Evolutionary conservation across 768 basidiomycete species (phyloP).

Genomic region (Boletus sp.): DNA sequence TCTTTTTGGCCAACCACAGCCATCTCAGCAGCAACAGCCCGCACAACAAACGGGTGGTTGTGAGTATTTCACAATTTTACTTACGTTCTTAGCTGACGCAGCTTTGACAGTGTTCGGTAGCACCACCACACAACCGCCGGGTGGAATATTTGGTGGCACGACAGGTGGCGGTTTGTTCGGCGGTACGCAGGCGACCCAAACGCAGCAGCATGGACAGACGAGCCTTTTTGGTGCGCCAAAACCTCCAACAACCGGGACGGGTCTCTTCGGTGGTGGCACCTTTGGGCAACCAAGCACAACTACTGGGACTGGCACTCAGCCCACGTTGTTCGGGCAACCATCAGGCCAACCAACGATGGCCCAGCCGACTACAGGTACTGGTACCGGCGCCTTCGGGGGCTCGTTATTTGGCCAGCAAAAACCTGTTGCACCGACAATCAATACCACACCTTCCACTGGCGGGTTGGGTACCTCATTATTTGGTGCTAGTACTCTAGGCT

Average conservation of each 20-base stretch:
- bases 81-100: constrained; percentile 5
- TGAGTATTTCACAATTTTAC: constrained; percentile 21
- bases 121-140: constrained; percentile 27
- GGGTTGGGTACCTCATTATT: constrained; percentile 41
- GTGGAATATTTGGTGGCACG: constrained; percentile 39
- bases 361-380: constrained; percentile 36
- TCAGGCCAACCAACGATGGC: constrained; percentile 42
- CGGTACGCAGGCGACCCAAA: constrained; percentile 35
- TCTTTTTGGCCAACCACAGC: constrained; percentile 35
- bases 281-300: constrained; percentile 42
- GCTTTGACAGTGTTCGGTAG: constrained; percentile 37
- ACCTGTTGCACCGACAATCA: constrained; percentile 50
- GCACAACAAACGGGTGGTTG: constrained; percentile 38
- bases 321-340: constrained; percentile 50
- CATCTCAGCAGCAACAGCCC: constrained; percentile 36
- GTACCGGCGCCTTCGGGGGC: constrained; percentile 36
- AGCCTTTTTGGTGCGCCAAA: constrained; percentile 32
- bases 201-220: constrained; percentile 37
- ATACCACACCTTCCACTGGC: constrained; percentile 40
- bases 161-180: constrained; percentile 36
- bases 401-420: constrained; percentile 51
- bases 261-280: constrained; percentile 51
- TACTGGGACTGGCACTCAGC: constrained; percentile 31
- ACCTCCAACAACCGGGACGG: constrained; percentile 31
- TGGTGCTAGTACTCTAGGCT: constrained; percentile 36